Percentiles rank a stretch among this genome's conserved stretches.
Conservation (phyloP, 495 filamentous ascomycete genomes). For the Haplographium delicatum region DNA sequence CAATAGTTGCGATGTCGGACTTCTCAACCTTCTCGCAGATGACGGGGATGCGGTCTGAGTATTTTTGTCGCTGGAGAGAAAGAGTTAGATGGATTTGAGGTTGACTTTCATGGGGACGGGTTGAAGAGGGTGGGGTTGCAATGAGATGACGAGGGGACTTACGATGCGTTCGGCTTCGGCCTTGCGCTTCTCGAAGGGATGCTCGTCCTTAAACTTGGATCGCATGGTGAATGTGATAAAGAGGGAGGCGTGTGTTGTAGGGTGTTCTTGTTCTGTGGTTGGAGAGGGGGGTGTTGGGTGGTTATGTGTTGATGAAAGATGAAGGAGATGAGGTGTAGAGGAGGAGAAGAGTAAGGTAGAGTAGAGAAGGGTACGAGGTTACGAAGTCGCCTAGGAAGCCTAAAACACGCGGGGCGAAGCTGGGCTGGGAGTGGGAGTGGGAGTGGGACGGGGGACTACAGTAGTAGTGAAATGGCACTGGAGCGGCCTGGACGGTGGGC, state of each 20-base stretch:
- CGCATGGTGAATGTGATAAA: conserved; percentile 59
- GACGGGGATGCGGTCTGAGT: conserved; percentile 96
- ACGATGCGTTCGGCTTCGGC: conserved; percentile 84
- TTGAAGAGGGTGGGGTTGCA: neutral
- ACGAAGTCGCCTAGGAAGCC: no score
- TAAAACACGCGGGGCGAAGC: no score
- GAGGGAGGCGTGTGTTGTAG: conserved; percentile 2
- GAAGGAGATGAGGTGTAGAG: neutral
- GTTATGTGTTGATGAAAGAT: conserved; percentile 6
- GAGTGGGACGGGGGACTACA: no score
- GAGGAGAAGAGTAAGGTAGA: no score
- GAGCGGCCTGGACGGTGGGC: no score
- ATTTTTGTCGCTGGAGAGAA: conserved; percentile 70
- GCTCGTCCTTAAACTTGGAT: conserved; percentile 99
- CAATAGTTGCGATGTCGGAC: conserved; percentile 98
- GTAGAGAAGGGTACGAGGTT: no score
- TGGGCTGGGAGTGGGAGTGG: no score
- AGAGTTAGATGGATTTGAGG: conserved; percentile 3
- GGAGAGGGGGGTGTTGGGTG: neutral
- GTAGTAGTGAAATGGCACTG: no score
- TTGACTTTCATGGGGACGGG: no score
- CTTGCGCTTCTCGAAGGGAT: conserved; percentile 99
- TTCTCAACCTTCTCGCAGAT: conserved; percentile 99
- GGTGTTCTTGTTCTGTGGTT: conserved; percentile 4
- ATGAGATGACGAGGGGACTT: conserved; percentile 3